A percentile compares a stretch with the other conserved stretches of the same genome.
These are phyloP conservation scores for Beauveria sp. DNA, from an alignment of 2,329 filamentous ascomycete genomes.

Conservation along the genomic window DNA sequence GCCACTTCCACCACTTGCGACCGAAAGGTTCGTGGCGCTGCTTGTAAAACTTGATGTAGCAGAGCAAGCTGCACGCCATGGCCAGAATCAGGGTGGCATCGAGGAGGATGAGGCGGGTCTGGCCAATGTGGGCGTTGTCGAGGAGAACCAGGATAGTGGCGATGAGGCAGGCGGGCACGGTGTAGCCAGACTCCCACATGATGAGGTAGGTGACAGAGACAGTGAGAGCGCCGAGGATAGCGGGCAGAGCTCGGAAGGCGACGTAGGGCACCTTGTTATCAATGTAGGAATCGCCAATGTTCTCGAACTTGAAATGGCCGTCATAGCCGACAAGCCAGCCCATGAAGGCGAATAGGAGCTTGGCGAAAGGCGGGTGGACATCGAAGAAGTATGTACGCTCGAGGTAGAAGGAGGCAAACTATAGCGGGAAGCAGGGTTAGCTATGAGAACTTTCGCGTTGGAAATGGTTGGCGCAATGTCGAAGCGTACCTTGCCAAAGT, in stretches of 20 bases:
- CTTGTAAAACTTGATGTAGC: constrained; percentile 98
- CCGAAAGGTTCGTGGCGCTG: constrained; percentile 80
- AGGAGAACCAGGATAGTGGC: constrained; percentile 82
- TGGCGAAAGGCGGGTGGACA: constrained; percentile 95
- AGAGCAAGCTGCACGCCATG: constrained; percentile 90
- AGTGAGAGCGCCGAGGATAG: constrained; percentile 83
- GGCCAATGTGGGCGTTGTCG: constrained; percentile 95
- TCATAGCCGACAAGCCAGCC: constrained; percentile 98
- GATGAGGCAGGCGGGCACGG: constrained; percentile 81
- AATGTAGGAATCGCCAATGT: constrained; percentile 98
- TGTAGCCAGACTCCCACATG: constrained; percentile 99
- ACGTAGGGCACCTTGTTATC: constrained; percentile 96
- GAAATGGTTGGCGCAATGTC: background rate
- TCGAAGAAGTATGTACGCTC: constrained; percentile 99
- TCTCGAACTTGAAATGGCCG: constrained; percentile 95
- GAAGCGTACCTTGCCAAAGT: constrained; percentile 86
- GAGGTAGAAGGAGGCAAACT: constrained; percentile 77
- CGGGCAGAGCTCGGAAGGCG: constrained; percentile 88
- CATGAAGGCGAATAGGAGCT: constrained; percentile 93
- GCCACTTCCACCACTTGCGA: constrained; percentile 99
- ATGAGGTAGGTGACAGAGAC: constrained; percentile 92
- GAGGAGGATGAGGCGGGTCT: constrained; percentile 89
- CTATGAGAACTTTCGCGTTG: background rate
- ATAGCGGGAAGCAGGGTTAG: background rate
- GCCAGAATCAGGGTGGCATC: constrained; percentile 91